Evolutionary conservation across 1,139 yeast genomes (phyloP), one percentile per base, ranked within the genome.

Genomic region (Yamadazyma atlantica): DNA sequence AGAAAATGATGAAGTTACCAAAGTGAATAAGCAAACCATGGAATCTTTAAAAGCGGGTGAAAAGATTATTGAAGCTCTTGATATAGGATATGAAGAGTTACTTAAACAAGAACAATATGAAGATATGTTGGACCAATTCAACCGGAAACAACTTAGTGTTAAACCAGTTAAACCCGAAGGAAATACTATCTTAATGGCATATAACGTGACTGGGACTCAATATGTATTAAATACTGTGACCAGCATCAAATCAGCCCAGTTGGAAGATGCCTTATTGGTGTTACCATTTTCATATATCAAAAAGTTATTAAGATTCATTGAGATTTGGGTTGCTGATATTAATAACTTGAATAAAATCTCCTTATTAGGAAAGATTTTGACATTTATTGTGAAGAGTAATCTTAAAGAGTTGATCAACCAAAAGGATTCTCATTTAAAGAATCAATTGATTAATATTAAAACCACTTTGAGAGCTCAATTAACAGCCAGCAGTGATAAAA

Each of bases 31-130:
- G 49, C 96, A 89, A 60, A 89, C 96, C 0, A 70, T 84, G 57
- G 98, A 92, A 54, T 85, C 97, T 1, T 74, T 92, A 53, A 92
- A 92, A 60, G 94, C 97, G 0, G 97, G 98, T 49, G 99, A 92
- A 62, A 83, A 82, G 52, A 66, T 92, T 36, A 83, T 89, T 77
- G 98, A 92, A 56, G 97, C 97, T 0, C 67, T 92, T 34, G 97
- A 92, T 48, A 69, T 90, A 46, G 95, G 95, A 2, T 65, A 68
- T 22, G 80, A 77, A 40, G 97, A 89, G 50, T 64, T 87, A 30
- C 80, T 77, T 31, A 78, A 78, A n/a, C 57, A 61, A 22, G 78
- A 72, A 39, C 74, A 71, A 36, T 82, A 83, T 52, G 50, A 48
- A 32, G 38, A 43, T 35, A 61, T 59, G 28, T 44, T 65, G 38